phyloP scores from a whole-genome alignment of 2,329 filamentous ascomycete genomes.

The Xylaria hypoxylon region DNA sequence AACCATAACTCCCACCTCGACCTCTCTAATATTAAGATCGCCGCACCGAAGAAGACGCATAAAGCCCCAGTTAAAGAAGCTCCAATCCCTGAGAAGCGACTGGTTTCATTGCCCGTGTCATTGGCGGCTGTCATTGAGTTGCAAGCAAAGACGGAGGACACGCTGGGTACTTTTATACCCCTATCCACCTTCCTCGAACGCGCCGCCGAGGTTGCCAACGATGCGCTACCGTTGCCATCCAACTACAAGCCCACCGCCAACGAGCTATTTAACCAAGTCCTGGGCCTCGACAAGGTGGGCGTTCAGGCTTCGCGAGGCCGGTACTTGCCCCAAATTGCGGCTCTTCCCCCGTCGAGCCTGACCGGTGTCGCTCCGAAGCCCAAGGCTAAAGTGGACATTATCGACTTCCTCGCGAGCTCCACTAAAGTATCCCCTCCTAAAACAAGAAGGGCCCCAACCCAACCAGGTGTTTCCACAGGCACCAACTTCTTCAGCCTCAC shows the following conservation, averaged over 20 bases:
- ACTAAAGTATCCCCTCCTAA: conserved; percentile 47
- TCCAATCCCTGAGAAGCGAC: conserved; percentile 60
- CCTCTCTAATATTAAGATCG: conserved; percentile 93
- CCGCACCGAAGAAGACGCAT: conserved; percentile 55
- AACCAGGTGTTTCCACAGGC: conserved; percentile 64
- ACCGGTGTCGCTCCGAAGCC: conserved; percentile 51
- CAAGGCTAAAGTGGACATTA: conserved; percentile 75
- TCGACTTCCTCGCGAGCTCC: conserved; percentile 77
- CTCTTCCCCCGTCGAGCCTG: conserved; percentile 62
- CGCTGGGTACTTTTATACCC: conserved; percentile 82
- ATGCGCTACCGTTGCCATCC: conserved; percentile 78
- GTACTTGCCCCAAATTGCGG: conserved; percentile 78
- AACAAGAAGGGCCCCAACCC: conserved; percentile 52
- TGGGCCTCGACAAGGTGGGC: conserved; percentile 71
- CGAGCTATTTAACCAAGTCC: conserved; percentile 89
- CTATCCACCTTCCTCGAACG: conserved; percentile 88
- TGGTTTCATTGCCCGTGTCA: conserved; percentile 80
- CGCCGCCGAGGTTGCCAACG: conserved; percentile 88
- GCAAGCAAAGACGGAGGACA: conserved; percentile 82
- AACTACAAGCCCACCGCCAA: conserved; percentile 75
- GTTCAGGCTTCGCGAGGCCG: conserved; percentile 68
- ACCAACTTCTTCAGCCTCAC: conserved; percentile 84
- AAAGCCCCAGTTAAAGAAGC: conserved; percentile 55
- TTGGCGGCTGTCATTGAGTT: conserved; percentile 81
- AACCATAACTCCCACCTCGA: conserved; percentile 85